phyloP scores from a whole-genome alignment of 2,329 filamentous ascomycete genomes.

The Neobulgaria alba region DNA sequence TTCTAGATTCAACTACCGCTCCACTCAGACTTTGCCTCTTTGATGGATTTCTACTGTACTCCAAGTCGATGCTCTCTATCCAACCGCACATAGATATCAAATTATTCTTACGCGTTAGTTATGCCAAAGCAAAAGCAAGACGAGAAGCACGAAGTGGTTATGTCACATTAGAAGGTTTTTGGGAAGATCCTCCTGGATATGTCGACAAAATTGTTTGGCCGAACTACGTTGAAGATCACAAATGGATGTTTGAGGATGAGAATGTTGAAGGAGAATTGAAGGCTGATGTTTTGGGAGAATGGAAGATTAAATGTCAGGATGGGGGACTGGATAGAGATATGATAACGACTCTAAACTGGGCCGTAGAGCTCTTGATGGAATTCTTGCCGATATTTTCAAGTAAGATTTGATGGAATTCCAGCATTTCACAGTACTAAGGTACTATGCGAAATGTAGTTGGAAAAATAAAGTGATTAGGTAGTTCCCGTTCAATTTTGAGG shows the following conservation, averaged over 20 bases:
- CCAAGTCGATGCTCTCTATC: constrained; percentile 41
- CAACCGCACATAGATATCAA: constrained; percentile 61
- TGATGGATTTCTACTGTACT: constrained; percentile 84
- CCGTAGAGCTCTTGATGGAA: constrained; percentile 51
- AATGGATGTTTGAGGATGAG: constrained; percentile 65
- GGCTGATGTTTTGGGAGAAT: constrained; percentile 34
- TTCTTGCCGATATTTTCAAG: constrained; percentile 20
- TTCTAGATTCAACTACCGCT: constrained; percentile 17
- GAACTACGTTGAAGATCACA: constrained; percentile 76
- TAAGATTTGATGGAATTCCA: not conserved
- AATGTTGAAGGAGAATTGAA: constrained; percentile 52
- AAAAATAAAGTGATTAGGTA: not conserved
- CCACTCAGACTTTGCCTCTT: constrained; percentile 55
- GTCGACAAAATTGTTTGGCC: constrained; percentile 95
- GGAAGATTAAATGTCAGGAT: constrained; percentile 41
- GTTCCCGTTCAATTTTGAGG: not conserved
- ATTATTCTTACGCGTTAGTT: constrained; percentile 67
- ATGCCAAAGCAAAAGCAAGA: constrained; percentile 52
- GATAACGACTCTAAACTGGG: constrained; percentile 57
- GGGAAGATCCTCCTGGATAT: constrained; percentile 89
- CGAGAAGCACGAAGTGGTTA: constrained; percentile 66
- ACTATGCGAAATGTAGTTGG: not conserved
- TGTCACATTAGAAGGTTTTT: constrained; percentile 82
- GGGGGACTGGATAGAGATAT: constrained; percentile 47
- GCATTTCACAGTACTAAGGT: not conserved